Evolutionary conservation across 352 stramenopile genomes (phyloP).

Genomic region (Thalassiosira mediterranea): DNA sequence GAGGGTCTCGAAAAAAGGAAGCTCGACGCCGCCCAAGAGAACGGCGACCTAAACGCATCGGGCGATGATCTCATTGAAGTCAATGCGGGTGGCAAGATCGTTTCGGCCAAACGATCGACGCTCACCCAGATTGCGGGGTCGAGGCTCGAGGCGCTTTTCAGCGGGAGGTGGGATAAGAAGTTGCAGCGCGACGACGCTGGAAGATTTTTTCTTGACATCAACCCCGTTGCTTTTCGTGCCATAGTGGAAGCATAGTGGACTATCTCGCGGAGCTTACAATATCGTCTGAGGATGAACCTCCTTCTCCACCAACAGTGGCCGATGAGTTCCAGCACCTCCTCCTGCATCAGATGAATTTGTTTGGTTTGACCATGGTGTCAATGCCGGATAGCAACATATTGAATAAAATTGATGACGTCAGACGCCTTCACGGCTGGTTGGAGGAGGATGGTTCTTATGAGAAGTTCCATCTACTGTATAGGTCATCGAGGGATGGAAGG

Average conservation of each 20-base stretch:
- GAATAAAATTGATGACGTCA: neutral
- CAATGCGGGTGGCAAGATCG: conserved; percentile 16
- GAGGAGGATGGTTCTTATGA: conserved; percentile 8
- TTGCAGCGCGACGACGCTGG: conserved; percentile 6
- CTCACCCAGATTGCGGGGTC: conserved; percentile 9
- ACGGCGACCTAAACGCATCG: neutral
- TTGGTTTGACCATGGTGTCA: neutral
- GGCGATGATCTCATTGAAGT: conserved; percentile 25
- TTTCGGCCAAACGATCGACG: conserved; percentile 1
- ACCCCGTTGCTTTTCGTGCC: conserved; percentile 8
- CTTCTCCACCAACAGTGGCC: neutral
- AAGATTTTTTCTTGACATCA: conserved; percentile 35
- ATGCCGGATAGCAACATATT: conserved; percentile 10
- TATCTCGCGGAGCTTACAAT: conserved; percentile 20
- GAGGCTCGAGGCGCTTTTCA: conserved; percentile 26
- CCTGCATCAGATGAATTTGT: conserved; percentile 3
- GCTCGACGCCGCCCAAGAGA: too few relatives aligned
- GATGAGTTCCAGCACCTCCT: conserved; percentile 10
- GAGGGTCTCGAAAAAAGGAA: too few relatives aligned
- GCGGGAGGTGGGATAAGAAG: conserved; percentile 26
- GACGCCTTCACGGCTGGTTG: neutral
- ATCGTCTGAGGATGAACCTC: conserved; percentile 9
- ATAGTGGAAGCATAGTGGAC: conserved; percentile 23
- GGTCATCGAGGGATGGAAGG: neutral
- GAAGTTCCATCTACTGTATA: neutral